phyloP scores from a whole-genome alignment of 495 filamentous ascomycete species.

The Xylaria nigripes region DNA sequence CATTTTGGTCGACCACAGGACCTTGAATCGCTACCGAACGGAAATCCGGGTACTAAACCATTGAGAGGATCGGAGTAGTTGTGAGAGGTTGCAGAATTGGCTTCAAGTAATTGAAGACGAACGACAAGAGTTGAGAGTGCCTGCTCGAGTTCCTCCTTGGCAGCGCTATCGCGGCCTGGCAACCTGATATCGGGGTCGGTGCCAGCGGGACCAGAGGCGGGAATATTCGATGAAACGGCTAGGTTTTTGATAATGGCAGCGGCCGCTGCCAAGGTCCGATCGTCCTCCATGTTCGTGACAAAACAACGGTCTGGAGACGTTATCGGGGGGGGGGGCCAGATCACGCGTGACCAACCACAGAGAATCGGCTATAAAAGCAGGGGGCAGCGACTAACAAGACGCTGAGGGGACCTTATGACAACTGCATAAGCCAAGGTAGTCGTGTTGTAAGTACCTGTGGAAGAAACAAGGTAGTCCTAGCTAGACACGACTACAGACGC shows the following conservation, averaged over 20 bases:
- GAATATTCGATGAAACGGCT: constrained; percentile 38
- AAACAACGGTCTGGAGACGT: not conserved
- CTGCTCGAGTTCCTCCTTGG: constrained; percentile 60
- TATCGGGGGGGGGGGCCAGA: not conserved
- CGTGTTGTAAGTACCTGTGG: constrained; percentile 5
- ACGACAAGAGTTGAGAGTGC: constrained; percentile 62
- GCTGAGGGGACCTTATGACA: constrained; percentile 31
- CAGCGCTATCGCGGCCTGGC: constrained; percentile 54
- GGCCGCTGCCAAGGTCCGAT: constrained; percentile 55
- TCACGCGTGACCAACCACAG: not conserved
- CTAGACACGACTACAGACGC: constrained; percentile 10
- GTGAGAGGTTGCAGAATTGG: constrained; percentile 46
- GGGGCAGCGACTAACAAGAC: constrained; percentile 36
- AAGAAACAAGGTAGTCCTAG: constrained; percentile 7
- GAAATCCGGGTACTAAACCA: constrained; percentile 42
- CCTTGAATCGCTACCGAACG: constrained; percentile 41
- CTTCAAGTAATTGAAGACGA: constrained; percentile 62
- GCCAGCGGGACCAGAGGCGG: constrained; percentile 22
- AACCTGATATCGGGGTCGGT: constrained; percentile 44
- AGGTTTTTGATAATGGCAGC: constrained; percentile 56
- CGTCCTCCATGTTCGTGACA: constrained; percentile 43
- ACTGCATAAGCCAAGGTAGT: constrained; percentile 32
- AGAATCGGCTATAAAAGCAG: not conserved
- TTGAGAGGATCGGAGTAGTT: constrained; percentile 57
- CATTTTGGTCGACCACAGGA: constrained; percentile 16